Evolutionary conservation across 2,329 filamentous ascomycete genomes (phyloP), one percentile per base, ranked within the genome.

Genomic region (Hypoxylon sp.): DNA sequence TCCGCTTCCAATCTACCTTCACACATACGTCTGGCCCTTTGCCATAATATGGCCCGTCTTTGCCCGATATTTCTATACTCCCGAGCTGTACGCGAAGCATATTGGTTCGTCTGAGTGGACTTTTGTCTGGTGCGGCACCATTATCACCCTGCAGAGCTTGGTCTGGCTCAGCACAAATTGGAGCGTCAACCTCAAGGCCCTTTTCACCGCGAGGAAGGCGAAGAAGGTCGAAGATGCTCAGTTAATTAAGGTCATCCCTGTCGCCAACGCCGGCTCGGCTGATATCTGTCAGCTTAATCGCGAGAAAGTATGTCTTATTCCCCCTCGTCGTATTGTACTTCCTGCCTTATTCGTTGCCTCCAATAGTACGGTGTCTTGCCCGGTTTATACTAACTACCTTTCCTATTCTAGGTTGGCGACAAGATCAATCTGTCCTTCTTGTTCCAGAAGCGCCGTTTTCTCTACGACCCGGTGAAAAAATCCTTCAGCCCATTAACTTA

Each of bases 31-130:
- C 73, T 97, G 93, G 93, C 96, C 96, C 0, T 99, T 97, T 76
- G 83, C 90, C 65, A 89, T 97, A 72, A 84, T 94, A 75, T 99
- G 96, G 94, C 96, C 96, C 55, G 82, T 91, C 74, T 98, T 98
- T 81, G 87, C 97, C 70, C 88, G 92, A 78, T 89, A 94, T 80
- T 98, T 97, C 79, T 88, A 97, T 57, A 91, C 89, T 21, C 85
- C 89, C 67, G 90, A 93, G 57, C 89, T 92, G 71, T 99, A 99
- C 80, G 91, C 97, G 71, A 91, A 90, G 77, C 90, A 98, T 82
- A 96, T 99, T 70, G 88, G 91, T 74, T 94, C 91, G n/a, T 90
- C 91, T 73, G 96, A 99, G 84, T 99, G 96, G 95, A 98, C 96
- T 0, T 97, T 97, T 78, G 93, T 99, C 68, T 99, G 93, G 90